A percentile compares a stretch with the other conserved stretches of the same genome.
Conservation (phyloP, 176 grass and related monocot genomes). For the Musa beccarii region DNA sequence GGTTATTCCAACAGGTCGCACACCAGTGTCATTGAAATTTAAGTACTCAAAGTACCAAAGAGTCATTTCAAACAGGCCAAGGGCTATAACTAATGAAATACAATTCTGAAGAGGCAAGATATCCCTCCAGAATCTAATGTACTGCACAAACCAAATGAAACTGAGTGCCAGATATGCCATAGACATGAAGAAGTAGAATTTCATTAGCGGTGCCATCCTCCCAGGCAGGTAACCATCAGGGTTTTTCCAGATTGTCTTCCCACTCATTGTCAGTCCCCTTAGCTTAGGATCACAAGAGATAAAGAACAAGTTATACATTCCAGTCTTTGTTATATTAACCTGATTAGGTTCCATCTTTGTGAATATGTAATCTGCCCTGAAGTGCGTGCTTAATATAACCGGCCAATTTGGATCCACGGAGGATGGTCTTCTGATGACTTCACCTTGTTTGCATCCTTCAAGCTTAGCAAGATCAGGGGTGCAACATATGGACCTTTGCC, state of each 20-base stretch:
- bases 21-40: conserved; percentile 82
- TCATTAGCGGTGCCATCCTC: conserved; percentile 86
- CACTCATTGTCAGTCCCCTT: conserved; percentile 87
- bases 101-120: conserved; percentile 93
- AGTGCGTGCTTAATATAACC: conserved; percentile 56
- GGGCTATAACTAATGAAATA: conserved; percentile 85
- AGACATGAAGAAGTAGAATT: conserved; percentile 87
- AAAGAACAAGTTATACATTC: conserved; percentile 99
- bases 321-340: conserved; percentile 69
- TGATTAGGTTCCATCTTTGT: conserved; percentile 41
- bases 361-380: conserved; percentile 52
- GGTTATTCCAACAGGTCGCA: conserved; percentile 84
- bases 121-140: conserved; percentile 92
- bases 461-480: conserved; percentile 94
- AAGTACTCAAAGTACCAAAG: conserved; percentile 98
- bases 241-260: conserved; percentile 95
- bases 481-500: conserved; percentile 96
- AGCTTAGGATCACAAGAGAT: conserved; percentile 98
- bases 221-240: conserved; percentile 86
- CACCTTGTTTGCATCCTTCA: conserved; percentile 89
- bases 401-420: conserved; percentile 76
- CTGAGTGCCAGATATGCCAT: conserved; percentile 64
- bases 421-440: conserved; percentile 78
- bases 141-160: conserved; percentile 80
- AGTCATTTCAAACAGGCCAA: conserved; percentile 96